These are phyloP conservation scores for Yarrowia sp. DNA, from an alignment of 805 yeast genomes.

Conservation along the genomic window DNA sequence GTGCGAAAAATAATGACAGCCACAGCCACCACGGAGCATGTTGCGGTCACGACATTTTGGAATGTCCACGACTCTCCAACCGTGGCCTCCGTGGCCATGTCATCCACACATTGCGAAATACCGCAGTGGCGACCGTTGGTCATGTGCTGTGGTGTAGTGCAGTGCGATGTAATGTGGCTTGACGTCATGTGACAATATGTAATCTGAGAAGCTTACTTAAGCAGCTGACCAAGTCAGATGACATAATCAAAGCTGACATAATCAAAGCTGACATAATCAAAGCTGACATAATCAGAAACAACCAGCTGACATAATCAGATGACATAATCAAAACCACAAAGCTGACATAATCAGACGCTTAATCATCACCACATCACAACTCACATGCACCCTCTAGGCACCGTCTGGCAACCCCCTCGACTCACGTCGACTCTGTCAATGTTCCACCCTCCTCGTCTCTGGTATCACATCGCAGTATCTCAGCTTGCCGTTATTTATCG, in stretches of 20 bases:
- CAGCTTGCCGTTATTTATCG: slow-evolving; percentile 11
- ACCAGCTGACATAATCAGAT: neutral
- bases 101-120: too few relatives aligned
- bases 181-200: neutral
- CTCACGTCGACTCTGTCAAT: neutral
- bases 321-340: neutral
- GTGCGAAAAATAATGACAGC: neutral
- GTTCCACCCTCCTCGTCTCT: neutral
- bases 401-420: neutral
- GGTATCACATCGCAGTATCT: slow-evolving; percentile 7
- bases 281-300: slow-evolving; percentile 1
- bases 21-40: too few relatives aligned
- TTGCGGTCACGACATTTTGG: too few relatives aligned
- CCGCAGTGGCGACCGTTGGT: too few relatives aligned
- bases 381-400: neutral
- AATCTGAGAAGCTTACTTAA: neutral
- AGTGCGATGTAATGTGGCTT: neutral
- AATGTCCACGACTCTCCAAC: too few relatives aligned
- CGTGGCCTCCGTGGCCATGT: too few relatives aligned
- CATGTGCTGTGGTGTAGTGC: too few relatives aligned
- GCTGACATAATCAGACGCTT: neutral
- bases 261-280: neutral
- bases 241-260: slow-evolving; percentile 1
- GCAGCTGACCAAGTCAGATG: neutral
- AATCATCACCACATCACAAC: neutral